A percentile compares a stretch with the other conserved stretches of the same genome.
phyloP scores from a whole-genome alignment of 2,329 filamentous ascomycete genomes.

The Arthrinium puccinioides region DNA sequence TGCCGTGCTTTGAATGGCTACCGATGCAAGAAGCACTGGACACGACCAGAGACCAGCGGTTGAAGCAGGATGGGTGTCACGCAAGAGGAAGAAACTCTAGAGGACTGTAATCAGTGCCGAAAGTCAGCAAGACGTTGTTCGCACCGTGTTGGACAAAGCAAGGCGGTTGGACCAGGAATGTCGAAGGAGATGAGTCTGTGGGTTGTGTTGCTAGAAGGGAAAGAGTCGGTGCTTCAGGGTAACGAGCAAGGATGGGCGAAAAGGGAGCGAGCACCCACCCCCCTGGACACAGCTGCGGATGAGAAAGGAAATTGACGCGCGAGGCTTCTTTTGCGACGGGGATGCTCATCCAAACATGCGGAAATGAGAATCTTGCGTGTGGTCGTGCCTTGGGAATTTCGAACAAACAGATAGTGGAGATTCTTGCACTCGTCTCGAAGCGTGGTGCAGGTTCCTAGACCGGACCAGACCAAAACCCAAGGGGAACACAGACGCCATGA shows the following conservation, averaged over 20 bases:
- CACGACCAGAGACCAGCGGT: slow-evolving; percentile 3
- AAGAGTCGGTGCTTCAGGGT: background rate
- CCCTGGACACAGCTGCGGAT: too few relatives aligned
- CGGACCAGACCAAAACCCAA: too few relatives aligned
- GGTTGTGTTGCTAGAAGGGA: background rate
- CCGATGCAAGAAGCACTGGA: slow-evolving; percentile 1
- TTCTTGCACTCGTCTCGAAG: too few relatives aligned
- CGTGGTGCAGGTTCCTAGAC: too few relatives aligned
- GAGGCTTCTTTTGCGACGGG: background rate
- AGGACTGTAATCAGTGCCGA: slow-evolving; percentile 6
- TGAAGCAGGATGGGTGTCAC: slow-evolving; percentile 3
- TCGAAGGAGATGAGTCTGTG: background rate
- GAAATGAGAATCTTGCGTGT: too few relatives aligned
- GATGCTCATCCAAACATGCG: too few relatives aligned
- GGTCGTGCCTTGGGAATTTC: too few relatives aligned
- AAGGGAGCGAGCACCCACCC: too few relatives aligned
- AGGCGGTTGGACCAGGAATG: background rate
- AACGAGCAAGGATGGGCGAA: too few relatives aligned
- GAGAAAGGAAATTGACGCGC: background rate
- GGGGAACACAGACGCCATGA: too few relatives aligned
- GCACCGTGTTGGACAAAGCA: background rate
- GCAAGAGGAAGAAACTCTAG: slow-evolving; percentile 4
- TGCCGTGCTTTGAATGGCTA: background rate
- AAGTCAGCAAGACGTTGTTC: slow-evolving; percentile 5
- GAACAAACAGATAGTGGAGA: too few relatives aligned